Evolutionary conservation across 2,329 filamentous ascomycete genomes (phyloP).

Genomic region (Amylocarpus encephaloides): DNA sequence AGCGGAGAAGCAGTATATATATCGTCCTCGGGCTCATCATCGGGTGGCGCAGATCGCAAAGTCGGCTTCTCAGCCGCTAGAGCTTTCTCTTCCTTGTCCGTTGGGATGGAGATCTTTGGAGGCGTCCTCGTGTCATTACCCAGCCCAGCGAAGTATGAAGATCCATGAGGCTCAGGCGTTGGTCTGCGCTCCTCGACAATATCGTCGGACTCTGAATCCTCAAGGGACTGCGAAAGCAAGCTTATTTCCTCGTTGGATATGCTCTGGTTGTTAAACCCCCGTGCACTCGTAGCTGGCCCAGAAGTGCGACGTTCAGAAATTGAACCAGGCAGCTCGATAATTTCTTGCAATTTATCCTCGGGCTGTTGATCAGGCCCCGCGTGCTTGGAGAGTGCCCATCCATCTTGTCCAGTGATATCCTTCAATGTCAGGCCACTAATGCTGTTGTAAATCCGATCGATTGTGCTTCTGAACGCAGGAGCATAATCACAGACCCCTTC

Average conservation of each 20-base stretch:
- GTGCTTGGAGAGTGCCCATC: conserved; percentile 43
- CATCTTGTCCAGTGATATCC: conserved; percentile 43
- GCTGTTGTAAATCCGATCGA: conserved; percentile 47
- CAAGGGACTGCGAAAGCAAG: conserved; percentile 36
- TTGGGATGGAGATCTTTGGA: conserved; percentile 6
- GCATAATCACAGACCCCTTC: conserved; percentile 45
- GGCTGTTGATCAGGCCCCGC: conserved; percentile 10
- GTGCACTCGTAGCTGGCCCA: background rate
- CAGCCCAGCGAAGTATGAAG: conserved; percentile 3
- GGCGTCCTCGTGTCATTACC: background rate
- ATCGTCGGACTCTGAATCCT: conserved; percentile 37
- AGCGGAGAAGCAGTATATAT: conserved; percentile 18
- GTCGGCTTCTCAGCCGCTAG: conserved; percentile 6
- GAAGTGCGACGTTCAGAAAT: background rate
- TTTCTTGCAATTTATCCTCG: conserved; percentile 7
- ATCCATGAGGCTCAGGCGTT: conserved; percentile 7
- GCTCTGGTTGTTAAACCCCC: background rate
- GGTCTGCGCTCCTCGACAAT: conserved; percentile 23
- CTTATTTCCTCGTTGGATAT: conserved; percentile 29
- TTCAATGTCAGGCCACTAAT: conserved; percentile 43
- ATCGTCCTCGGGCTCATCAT: conserved; percentile 5
- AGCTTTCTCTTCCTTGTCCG: conserved; percentile 14
- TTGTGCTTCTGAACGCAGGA: conserved; percentile 40
- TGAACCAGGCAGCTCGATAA: conserved; percentile 15
- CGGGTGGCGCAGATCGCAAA: background rate